phyloP scores from a whole-genome alignment of 306 rosid species.

The Gillenia trifoliata region DNA sequence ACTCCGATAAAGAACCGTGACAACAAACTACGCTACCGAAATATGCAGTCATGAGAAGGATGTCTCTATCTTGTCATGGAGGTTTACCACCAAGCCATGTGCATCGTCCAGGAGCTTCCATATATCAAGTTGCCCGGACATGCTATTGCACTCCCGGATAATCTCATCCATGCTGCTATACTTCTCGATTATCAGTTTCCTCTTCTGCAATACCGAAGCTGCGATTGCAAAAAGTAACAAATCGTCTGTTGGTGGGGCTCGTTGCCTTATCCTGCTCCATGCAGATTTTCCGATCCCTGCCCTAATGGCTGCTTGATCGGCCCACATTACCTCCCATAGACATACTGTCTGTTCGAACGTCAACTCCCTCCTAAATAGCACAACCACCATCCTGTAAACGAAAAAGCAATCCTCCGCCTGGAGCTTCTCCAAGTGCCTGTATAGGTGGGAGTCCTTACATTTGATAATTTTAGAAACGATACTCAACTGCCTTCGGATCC shows the following conservation, averaged over 20 bases:
- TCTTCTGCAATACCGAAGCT: constrained; percentile 87
- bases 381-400: constrained; percentile 98
- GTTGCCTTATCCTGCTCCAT: constrained; percentile 94
- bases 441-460: constrained; percentile 81
- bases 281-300: constrained; percentile 91
- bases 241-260: constrained; percentile 96
- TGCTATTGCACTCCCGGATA: constrained; percentile 93
- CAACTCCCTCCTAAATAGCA: constrained; percentile 90
- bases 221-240: constrained; percentile 90
- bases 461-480: constrained; percentile 79
- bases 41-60: constrained; percentile 44
- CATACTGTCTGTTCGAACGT: constrained; percentile 94
- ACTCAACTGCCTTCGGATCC: constrained; percentile 87
- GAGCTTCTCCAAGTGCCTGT: constrained; percentile 89
- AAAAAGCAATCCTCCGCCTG: constrained; percentile 98
- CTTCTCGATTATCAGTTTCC: constrained; percentile 86
- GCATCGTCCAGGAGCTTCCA: constrained; percentile 99
- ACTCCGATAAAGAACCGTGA: background rate
- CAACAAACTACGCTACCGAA: constrained; percentile 17
- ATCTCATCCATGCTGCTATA: constrained; percentile 99
- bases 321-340: constrained; percentile 99
- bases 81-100: constrained; percentile 87
- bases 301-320: constrained; percentile 96
- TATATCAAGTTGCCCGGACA: constrained; percentile 92
- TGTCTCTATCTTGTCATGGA: constrained; percentile 82